Evolutionary conservation across 208 protist species (phyloP).

Genomic region (Acanthamoeba lenticulata): DNA sequence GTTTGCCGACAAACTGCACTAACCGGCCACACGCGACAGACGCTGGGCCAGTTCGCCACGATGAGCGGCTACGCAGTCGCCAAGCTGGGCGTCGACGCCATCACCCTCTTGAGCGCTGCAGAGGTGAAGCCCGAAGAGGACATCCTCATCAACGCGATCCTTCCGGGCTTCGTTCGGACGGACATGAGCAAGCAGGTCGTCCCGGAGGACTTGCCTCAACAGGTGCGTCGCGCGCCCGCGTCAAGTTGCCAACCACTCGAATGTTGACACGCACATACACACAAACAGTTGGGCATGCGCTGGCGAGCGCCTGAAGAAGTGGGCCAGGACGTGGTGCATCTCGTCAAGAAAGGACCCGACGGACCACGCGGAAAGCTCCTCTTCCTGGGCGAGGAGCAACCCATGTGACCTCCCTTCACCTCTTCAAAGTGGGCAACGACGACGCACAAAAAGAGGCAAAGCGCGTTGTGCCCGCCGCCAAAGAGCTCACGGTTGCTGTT

Average conservation of each 20-base stretch:
- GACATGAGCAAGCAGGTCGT: not conserved
- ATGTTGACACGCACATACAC: not conserved
- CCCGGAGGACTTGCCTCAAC: not conserved
- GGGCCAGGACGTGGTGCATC: constrained; percentile 5
- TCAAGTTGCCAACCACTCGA: not conserved
- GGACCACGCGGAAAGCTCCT: not conserved
- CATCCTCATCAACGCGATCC: not conserved
- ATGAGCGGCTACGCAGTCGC: not conserved
- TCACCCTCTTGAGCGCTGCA: not conserved
- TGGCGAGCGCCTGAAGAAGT: not conserved
- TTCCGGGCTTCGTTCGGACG: not conserved
- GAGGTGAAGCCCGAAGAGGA: constrained; percentile 26
- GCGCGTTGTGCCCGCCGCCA: too few relatives aligned
- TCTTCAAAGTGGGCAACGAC: too few relatives aligned
- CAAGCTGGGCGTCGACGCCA: not conserved
- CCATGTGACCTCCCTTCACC: not conserved
- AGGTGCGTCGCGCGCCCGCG: not conserved
- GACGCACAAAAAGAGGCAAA: too few relatives aligned
- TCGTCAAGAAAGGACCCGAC: not conserved
- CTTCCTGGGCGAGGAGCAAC: not conserved
- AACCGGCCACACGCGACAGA: too few relatives aligned
- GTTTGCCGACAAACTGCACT: too few relatives aligned
- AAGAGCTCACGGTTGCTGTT: too few relatives aligned
- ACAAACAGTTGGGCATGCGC: not conserved
- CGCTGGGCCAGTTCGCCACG: not conserved